Conservation (phyloP, 148 eudicot species). For the Fagopyrum esculentum region DNA sequence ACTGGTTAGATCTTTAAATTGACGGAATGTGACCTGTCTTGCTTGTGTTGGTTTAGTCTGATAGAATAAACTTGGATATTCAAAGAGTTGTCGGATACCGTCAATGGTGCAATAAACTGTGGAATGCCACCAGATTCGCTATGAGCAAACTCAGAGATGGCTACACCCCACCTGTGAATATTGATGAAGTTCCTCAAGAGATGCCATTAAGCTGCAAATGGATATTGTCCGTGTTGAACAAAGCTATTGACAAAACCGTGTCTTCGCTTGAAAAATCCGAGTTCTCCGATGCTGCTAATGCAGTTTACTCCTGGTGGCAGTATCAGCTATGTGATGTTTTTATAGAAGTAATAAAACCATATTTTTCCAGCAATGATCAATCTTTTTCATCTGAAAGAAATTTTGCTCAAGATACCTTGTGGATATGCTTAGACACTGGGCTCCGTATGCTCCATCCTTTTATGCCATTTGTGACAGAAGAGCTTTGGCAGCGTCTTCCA, state of each 20-base stretch:
- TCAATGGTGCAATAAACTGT: conserved; percentile 93
- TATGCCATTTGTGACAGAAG: conserved; percentile 95
- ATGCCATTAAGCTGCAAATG: conserved; percentile 91
- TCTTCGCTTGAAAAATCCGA: conserved; percentile 66
- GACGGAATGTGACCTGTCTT: neutral
- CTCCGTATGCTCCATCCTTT: conserved; percentile 84
- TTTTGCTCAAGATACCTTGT: conserved; percentile 66
- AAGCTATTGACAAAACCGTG: conserved; percentile 59
- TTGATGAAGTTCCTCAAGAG: conserved; percentile 25
- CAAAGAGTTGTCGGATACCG: conserved; percentile 91
- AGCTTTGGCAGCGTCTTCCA: conserved; percentile 97
- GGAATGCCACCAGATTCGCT: conserved; percentile 93
- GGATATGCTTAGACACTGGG: conserved; percentile 89
- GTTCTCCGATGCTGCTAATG: conserved; percentile 81
- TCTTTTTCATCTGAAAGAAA: conserved; percentile 39
- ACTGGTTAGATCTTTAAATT: neutral
- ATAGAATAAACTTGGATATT: conserved; percentile 89
- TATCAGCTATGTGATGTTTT: conserved; percentile 85
- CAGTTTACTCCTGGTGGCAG: conserved; percentile 96
- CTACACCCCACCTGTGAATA: conserved; percentile 57
- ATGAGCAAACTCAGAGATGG: conserved; percentile 81
- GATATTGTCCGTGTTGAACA: conserved; percentile 85
- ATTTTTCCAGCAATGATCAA: conserved; percentile 44
- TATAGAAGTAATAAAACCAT: conserved; percentile 84
- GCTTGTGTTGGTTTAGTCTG: conserved; percentile 44